A percentile compares a stretch with the other conserved stretches of the same genome.
Evolutionary conservation across 2,329 filamentous ascomycete species (phyloP).

Genomic region (Botrytis porri): DNA sequence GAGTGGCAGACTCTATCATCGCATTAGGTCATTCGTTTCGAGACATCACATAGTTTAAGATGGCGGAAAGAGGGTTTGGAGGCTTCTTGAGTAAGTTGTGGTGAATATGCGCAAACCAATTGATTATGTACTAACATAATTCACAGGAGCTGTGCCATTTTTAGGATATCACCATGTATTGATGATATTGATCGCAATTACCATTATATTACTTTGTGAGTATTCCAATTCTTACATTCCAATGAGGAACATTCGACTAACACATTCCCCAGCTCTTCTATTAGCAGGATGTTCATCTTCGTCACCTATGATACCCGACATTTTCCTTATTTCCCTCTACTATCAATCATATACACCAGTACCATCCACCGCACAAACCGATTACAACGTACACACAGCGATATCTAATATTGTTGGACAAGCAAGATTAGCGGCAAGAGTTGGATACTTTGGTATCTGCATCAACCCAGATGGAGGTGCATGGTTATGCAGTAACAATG

Average conservation of each 20-base stretch:
- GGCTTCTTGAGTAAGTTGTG: conserved; percentile 38
- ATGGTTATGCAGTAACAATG: conserved; percentile 97
- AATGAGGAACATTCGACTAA: conserved; percentile 24
- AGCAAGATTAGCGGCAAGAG: conserved; percentile 81
- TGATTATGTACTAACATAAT: conserved; percentile 19
- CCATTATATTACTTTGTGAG: conserved; percentile 93
- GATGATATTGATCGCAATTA: conserved; percentile 92
- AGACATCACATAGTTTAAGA: conserved; percentile 24
- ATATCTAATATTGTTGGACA: conserved; percentile 87
- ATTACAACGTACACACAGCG: conserved; percentile 80
- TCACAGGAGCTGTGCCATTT: conserved; percentile 63
- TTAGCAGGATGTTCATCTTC: conserved; percentile 95
- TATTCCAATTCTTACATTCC: conserved; percentile 28
- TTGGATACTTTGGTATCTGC: conserved; percentile 98
- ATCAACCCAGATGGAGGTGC: conserved; percentile 85
- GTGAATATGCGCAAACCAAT: background rate
- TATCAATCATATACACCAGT: conserved; percentile 77
- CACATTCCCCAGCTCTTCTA: conserved; percentile 66
- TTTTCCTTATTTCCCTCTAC: conserved; percentile 98
- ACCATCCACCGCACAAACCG: conserved; percentile 83
- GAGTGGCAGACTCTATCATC: conserved; percentile 33
- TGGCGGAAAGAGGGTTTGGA: conserved; percentile 28
- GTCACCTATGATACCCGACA: conserved; percentile 88
- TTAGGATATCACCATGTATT: conserved; percentile 80
- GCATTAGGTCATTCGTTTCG: conserved; percentile 10